Percentiles rank a stretch among this genome's conserved stretches.
These are phyloP conservation scores for Eimeria praecox DNA, from an alignment of 169 alveolate species.

Conservation along the genomic window DNA sequence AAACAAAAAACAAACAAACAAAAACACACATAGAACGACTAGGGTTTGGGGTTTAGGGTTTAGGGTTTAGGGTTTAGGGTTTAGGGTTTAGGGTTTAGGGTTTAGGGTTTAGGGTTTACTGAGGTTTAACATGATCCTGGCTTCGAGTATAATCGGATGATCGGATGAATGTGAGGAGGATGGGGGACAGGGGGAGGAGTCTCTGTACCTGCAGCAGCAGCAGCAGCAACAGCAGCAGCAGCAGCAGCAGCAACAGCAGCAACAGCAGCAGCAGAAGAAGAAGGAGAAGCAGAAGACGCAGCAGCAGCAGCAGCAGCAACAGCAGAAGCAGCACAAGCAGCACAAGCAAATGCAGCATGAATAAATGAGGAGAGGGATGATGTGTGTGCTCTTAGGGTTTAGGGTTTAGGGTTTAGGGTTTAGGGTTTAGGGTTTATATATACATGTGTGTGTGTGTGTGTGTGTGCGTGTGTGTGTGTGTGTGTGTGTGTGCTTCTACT, in stretches of 20 bases:
- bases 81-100: no score
- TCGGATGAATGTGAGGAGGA: conserved; percentile 18
- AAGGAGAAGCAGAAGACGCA: no score
- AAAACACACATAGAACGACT: no score
- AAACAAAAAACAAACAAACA: neutral
- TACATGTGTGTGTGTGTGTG: no score
- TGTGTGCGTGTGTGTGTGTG: no score
- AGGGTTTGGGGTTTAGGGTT: neutral
- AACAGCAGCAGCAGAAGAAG: neutral
- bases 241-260: neutral
- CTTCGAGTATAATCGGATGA: conserved; percentile 32
- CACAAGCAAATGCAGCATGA: neutral
- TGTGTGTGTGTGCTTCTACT: no score
- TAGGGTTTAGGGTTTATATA: neutral
- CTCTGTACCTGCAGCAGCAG: conserved; percentile 31
- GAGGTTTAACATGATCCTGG: conserved; percentile 25
- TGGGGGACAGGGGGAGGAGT: conserved; percentile 48
- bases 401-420: neutral
- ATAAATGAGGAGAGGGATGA: no score
- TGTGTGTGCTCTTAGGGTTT: neutral
- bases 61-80: neutral
- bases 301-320: no score
- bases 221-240: neutral
- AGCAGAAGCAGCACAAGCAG: no score
- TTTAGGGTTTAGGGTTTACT: neutral